Percentiles rank a stretch among this genome's conserved stretches.
Evolutionary conservation across 1,284 basidiomycete species (phyloP).

Genomic region (Cutaneotrichosporon daszewskae): DNA sequence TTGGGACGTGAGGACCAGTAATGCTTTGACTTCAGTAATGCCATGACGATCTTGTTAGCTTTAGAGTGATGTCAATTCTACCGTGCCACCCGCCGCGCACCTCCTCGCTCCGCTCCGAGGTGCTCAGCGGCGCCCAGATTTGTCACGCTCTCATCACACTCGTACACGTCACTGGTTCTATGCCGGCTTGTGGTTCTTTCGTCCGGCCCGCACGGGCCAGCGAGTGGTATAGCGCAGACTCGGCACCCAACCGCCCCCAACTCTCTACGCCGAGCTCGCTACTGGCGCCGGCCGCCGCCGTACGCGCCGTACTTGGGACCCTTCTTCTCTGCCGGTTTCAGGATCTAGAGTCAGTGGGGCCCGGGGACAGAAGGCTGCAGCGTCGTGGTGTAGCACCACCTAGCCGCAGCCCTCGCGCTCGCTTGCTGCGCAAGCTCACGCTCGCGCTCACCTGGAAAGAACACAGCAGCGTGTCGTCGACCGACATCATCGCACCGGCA

Average conservation of each 20-base stretch:
- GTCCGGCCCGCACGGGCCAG: background rate
- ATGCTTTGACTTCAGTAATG: no score
- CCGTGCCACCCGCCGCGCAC: no score
- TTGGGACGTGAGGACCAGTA: no score
- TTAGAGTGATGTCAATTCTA: no score
- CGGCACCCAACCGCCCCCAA: no score
- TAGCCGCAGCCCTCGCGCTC: background rate
- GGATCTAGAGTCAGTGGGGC: conserved; percentile 57
- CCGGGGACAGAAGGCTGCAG: no score
- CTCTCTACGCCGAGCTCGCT: conserved; percentile 1
- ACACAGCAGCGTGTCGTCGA: conserved; percentile 94
- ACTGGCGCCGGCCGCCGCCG: conserved; percentile 45
- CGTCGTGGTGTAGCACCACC: no score
- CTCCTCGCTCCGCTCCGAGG: no score
- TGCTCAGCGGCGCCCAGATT: no score
- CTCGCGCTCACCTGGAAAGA: conserved; percentile 91
- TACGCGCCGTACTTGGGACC: conserved; percentile 43
- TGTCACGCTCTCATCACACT: no score
- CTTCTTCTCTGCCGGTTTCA: conserved; percentile 99
- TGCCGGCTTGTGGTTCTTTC: conserved; percentile 1
- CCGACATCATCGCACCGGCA: conserved; percentile 99
- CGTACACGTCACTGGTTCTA: conserved; percentile 3
- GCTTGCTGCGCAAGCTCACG: background rate
- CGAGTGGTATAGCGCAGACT: conserved; percentile 6
- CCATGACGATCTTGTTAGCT: no score